Evolutionary conservation across 78 protist genomes (phyloP).

Genomic region (Dictyostelium intermedium): DNA sequence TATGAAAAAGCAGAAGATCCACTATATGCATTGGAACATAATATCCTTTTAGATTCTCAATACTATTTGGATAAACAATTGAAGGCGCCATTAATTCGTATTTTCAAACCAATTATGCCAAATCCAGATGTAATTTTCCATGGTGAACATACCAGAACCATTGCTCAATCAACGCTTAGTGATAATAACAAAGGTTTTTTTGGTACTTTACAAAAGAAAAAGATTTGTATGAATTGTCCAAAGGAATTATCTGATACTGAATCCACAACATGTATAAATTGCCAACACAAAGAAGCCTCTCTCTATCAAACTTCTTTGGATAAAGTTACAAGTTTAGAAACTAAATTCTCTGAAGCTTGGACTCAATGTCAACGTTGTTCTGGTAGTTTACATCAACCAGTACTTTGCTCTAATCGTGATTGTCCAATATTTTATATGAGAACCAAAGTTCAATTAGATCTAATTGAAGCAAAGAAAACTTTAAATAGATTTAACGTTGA

Average conservation of each 20-base stretch:
- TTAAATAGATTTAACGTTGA: constrained; percentile 90
- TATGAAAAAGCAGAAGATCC: constrained; percentile 99
- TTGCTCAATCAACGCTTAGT: constrained; percentile 48
- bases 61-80: constrained; percentile 98
- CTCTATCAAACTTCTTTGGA: constrained; percentile 74
- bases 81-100: constrained; percentile 92
- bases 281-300: constrained; percentile 78
- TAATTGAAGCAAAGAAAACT: constrained; percentile 79
- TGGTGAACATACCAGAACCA: constrained; percentile 98
- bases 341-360: constrained; percentile 91
- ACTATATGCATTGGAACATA: constrained; percentile 96
- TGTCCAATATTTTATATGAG: constrained; percentile 99
- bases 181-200: constrained; percentile 31
- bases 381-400: constrained; percentile 78
- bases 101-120: constrained; percentile 95
- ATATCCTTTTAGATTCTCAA: constrained; percentile 96
- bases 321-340: constrained; percentile 76
- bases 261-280: constrained; percentile 75
- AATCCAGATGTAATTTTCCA: constrained; percentile 66
- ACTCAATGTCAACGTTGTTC: constrained; percentile 99
- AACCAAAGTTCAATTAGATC: constrained; percentile 96
- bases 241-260: constrained; percentile 11
- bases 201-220: constrained; percentile 30
- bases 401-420: constrained; percentile 86
- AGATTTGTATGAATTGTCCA: constrained; percentile 69